phyloP scores from a whole-genome alignment of 257 asterid genomes.

The Solanum medicagineum region DNA sequence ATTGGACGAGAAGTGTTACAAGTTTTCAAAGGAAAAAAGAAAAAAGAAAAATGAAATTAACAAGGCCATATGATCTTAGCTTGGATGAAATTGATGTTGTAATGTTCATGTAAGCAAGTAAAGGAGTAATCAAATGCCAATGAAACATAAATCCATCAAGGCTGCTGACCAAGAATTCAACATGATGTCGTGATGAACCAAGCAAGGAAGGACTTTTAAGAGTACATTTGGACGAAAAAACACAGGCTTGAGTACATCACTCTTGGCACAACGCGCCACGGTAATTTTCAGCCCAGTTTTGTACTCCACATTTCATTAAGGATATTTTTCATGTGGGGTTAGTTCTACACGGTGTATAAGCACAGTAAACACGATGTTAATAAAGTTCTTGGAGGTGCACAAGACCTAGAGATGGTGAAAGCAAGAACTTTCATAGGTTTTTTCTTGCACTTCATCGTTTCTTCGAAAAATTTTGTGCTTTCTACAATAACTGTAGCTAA shows the following conservation, averaged over 20 bases:
- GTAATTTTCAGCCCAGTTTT: background rate
- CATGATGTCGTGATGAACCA: background rate
- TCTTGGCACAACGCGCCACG: background rate
- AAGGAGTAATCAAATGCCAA: background rate
- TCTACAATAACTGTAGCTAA: background rate
- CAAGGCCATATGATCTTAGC: background rate
- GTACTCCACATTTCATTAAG: background rate
- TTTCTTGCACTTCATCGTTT: background rate
- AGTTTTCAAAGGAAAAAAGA: background rate
- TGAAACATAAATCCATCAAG: background rate
- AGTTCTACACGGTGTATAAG: background rate
- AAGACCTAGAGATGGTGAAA: background rate
- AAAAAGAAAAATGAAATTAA: background rate
- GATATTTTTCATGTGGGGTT: background rate
- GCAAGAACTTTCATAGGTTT: background rate
- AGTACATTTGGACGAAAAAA: background rate
- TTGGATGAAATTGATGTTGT: background rate
- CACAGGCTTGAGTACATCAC: background rate
- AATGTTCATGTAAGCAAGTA: background rate
- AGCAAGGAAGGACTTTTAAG: background rate
- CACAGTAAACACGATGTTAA: background rate
- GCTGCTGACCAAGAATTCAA: background rate
- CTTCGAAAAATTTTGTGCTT: background rate
- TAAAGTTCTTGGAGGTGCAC: background rate
- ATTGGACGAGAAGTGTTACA: background rate